A percentile compares a stretch with the other conserved stretches of the same genome.
These are phyloP conservation scores for Pyrenophora tritici-repentis DNA, from an alignment of 2,329 filamentous ascomycete genomes.

Conservation along the genomic window DNA sequence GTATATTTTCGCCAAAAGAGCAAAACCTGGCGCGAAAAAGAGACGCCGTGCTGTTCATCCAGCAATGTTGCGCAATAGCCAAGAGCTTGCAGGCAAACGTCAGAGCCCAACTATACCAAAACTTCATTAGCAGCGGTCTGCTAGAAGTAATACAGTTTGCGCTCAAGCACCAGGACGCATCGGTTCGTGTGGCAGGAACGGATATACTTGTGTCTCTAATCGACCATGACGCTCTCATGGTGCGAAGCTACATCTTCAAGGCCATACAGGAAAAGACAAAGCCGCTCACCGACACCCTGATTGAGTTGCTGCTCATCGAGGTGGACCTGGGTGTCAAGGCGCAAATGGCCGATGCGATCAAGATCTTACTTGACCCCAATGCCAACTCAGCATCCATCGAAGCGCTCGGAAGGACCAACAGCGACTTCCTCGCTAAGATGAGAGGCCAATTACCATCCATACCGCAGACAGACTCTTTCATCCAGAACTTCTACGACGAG, in stretches of 20 bases:
- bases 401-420: conserved; percentile 63
- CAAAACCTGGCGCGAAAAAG: conserved; percentile 76
- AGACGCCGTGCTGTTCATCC: conserved; percentile 93
- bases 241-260: conserved; percentile 89
- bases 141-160: conserved; percentile 91
- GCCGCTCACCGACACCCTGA: conserved; percentile 87
- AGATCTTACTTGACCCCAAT: conserved; percentile 82
- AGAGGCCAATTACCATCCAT: conserved; percentile 56
- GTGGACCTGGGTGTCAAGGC: conserved; percentile 93
- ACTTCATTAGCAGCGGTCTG: conserved; percentile 86
- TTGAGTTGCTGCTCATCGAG: conserved; percentile 88
- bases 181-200: conserved; percentile 87
- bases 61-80: conserved; percentile 91
- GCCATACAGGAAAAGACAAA: conserved; percentile 86
- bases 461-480: conserved; percentile 81
- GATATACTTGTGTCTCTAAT: conserved; percentile 94
- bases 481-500: conserved; percentile 86
- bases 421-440: conserved; percentile 69
- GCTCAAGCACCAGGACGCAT: conserved; percentile 80
- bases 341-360: conserved; percentile 93
- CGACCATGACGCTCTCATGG: conserved; percentile 93
- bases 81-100: conserved; percentile 90
- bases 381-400: conserved; percentile 65
- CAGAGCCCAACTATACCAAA: conserved; percentile 81
- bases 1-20: conserved; percentile 74